A percentile compares a stretch with the other conserved stretches of the same genome.
These are phyloP conservation scores for Aspergillus fumigatus DNA, from an alignment of 2,329 filamentous ascomycete genomes.

Conservation along the genomic window DNA sequence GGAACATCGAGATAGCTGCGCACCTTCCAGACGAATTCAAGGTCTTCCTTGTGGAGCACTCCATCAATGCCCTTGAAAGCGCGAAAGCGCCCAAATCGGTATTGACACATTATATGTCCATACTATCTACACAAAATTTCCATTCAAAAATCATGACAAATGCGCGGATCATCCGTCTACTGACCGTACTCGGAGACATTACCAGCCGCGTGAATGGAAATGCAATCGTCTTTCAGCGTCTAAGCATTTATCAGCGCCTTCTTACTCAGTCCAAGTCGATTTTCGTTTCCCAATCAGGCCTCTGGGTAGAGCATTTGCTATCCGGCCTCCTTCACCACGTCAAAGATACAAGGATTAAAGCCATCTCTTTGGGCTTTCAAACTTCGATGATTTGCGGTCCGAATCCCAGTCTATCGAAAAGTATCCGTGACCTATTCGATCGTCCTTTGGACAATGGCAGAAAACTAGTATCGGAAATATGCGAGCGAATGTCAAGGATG, in stretches of 20 bases:
- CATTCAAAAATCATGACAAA: constrained; percentile 66
- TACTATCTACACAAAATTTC: constrained; percentile 78
- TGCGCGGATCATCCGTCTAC: constrained; percentile 64
- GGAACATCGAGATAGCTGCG: constrained; percentile 65
- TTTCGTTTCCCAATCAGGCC: constrained; percentile 64
- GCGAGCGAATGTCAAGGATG: constrained; percentile 64
- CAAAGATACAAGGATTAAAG: constrained; percentile 69
- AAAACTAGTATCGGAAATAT: constrained; percentile 66
- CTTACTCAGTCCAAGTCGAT: constrained; percentile 64
- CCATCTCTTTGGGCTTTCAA: constrained; percentile 69
- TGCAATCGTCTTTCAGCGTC: constrained; percentile 70
- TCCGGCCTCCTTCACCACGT: constrained; percentile 74
- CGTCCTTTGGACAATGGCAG: constrained; percentile 48
- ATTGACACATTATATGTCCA: constrained; percentile 71
- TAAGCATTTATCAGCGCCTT: constrained; percentile 74
- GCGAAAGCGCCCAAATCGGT: constrained; percentile 68
- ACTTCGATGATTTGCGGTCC: constrained; percentile 65
- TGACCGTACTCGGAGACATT: constrained; percentile 67
- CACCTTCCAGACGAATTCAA: constrained; percentile 74
- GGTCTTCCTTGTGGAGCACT: constrained; percentile 73
- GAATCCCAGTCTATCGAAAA: constrained; percentile 63
- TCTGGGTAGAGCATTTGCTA: constrained; percentile 81
- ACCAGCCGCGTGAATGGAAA: constrained; percentile 73
- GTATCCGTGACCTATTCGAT: constrained; percentile 53
- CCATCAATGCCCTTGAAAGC: constrained; percentile 69